Evolutionary conservation across 306 rosid species (phyloP).

Genomic region (Cyclanthera cordifolia): DNA sequence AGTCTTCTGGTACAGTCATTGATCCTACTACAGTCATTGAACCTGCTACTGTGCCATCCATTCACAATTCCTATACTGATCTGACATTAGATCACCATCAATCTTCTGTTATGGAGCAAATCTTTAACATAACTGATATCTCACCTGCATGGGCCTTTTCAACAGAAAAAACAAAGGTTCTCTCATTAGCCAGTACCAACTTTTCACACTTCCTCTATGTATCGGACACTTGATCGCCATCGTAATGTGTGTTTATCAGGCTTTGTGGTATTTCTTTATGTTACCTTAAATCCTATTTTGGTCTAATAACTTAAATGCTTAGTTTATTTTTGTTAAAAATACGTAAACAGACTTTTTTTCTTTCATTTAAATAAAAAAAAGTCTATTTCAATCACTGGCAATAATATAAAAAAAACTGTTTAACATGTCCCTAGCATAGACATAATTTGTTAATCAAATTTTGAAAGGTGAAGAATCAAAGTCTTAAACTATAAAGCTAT

Average conservation of each 20-base stretch:
- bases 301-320: background rate
- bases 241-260: background rate
- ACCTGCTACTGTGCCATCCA: conserved; percentile 38
- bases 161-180: conserved; percentile 83
- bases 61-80: conserved; percentile 33
- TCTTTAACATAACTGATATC: conserved; percentile 60
- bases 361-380: background rate
- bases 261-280: background rate
- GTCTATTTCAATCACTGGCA: background rate
- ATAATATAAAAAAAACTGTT: background rate
- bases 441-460: background rate
- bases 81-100: conserved; percentile 33
- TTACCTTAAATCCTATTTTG: background rate
- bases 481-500: background rate
- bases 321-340: background rate
- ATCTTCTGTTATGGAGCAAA: conserved; percentile 46
- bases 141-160: conserved; percentile 74
- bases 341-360: background rate
- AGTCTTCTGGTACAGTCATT: conserved; percentile 44
- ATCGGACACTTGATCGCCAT: background rate
- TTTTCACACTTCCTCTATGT: background rate
- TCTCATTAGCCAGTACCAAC: background rate
- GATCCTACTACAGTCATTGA: conserved; percentile 40
- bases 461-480: background rate
- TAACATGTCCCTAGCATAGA: background rate